Base-by-base conservation (phyloP, 208 protist genomes). In the Porcisia hertigi region DNA sequence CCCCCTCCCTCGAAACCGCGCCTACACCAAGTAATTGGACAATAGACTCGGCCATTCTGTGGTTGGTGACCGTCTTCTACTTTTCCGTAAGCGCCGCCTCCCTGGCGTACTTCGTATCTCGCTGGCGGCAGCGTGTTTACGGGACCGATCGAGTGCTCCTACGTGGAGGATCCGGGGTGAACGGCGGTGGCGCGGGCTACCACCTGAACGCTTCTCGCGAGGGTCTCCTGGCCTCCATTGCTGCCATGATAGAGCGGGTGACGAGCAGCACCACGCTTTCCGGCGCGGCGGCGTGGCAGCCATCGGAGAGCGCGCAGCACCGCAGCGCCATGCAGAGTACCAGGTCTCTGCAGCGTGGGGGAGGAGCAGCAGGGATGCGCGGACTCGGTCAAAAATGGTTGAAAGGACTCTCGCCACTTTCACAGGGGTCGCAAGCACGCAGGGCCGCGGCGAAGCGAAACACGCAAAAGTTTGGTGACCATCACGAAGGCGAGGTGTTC, bases 191-290 rank as follows among this genome's bases (percentile, higher is more conserved):
- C 20, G 34, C 41, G 25, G 41, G 12, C 8, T 20, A 20, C 41
- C 20, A 66, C 23, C 9, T 36, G 20, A 49, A n/a, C 71, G 65
- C 30, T 14, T 54, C 20, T 20, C 58, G 58, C 12, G 71, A 62
- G 16, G 77, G 71, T 52, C 71, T 81, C n/a, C 16, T 81, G 55
- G 65, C 77, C 30, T 69, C 66, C 12, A 69, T 81, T 25, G 41
- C 63, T 11, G 62, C 77, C 12, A 72, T 81, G 6, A 81, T 81
- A n/a, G 77, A 81, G 39, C 71, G 77, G 7, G 77, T 71, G 34
- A 76, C 47, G 30, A 76, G 74, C 62, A 69, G 55, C 20, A 57
- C 71, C 1, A 71, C 77, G 5, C 71, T 81, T 20, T 54, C 69
- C 49, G 71, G 77, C 5, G 71, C 71, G 6, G 77, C 71, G 45